Percentiles rank a stretch among this genome's conserved stretches.
These are phyloP conservation scores for Gossypium longicalyx DNA, from an alignment of 345 rosid genomes.

Conservation along the genomic window DNA sequence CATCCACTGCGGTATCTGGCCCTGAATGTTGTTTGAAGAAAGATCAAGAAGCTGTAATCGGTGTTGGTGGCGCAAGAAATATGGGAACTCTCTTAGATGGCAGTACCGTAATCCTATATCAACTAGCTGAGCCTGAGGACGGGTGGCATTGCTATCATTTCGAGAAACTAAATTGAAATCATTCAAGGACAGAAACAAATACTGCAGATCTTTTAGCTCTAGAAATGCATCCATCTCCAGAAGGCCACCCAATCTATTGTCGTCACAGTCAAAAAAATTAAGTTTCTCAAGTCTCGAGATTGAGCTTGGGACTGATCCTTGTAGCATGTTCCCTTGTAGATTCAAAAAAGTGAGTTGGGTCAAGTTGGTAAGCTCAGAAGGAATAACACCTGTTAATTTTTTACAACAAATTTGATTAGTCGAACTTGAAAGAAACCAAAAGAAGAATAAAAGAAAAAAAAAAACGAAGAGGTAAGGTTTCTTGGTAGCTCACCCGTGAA, in stretches of 20 bases:
- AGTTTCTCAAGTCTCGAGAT: constrained; percentile 7
- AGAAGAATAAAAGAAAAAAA: too few species aligned
- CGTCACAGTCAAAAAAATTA: neutral
- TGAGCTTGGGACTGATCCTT: constrained; percentile 16
- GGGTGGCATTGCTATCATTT: neutral
- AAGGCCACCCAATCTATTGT: neutral
- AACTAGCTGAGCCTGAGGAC: neutral
- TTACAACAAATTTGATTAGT: neutral
- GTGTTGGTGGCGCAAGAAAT: constrained; percentile 10
- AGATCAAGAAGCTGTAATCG: neutral
- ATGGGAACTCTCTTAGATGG: constrained; percentile 1
- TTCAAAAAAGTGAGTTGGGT: neutral
- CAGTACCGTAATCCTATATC: neutral
- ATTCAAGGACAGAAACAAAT: neutral
- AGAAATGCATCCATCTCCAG: constrained; percentile 7
- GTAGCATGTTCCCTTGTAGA: neutral
- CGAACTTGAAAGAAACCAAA: neutral
- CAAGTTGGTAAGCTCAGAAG: constrained; percentile 15
- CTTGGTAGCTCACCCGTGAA: constrained; percentile 1
- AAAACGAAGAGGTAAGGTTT: neutral
- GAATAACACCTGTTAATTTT: neutral
- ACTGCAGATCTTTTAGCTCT: neutral
- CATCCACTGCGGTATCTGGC: constrained; percentile 8
- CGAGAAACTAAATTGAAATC: neutral
- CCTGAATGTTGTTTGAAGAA: constrained; percentile 12